Evolutionary conservation across 495 filamentous ascomycete species (phyloP).

Genomic region (Parathielavia appendiculata): DNA sequence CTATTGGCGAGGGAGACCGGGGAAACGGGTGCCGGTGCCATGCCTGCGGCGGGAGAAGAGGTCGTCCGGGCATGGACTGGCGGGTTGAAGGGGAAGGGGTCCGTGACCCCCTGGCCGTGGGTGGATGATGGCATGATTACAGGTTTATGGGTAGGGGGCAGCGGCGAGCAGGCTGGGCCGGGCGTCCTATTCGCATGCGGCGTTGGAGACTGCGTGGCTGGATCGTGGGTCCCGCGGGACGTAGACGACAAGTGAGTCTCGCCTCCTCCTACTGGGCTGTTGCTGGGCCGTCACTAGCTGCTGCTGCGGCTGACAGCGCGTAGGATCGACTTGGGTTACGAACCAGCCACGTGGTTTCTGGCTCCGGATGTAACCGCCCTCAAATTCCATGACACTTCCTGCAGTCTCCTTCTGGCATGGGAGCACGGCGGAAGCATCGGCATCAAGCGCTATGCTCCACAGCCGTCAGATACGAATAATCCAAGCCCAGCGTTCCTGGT

Average conservation of each 20-base stretch:
- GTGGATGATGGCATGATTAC: not conserved
- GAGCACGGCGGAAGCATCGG: not conserved
- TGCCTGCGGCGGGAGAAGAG: not conserved
- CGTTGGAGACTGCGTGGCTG: not conserved
- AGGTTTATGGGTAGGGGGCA: conserved; percentile 26
- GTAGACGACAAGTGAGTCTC: conserved; percentile 23
- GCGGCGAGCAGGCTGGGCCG: conserved; percentile 21
- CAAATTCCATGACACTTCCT: conserved; percentile 27
- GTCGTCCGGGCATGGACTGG: conserved; percentile 13
- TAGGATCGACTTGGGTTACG: conserved; percentile 20
- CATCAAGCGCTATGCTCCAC: conserved; percentile 20
- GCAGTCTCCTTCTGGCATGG: conserved; percentile 29
- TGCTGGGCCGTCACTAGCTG: not conserved
- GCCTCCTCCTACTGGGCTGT: not conserved
- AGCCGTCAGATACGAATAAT: not conserved
- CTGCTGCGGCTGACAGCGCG: not conserved
- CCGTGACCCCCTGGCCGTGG: conserved; percentile 5
- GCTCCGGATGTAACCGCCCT: conserved; percentile 22
- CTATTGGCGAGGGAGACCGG: conserved; percentile 19
- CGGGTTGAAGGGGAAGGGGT: conserved; percentile 23
- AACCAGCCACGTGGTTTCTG: no score
- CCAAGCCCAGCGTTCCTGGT: conserved; percentile 17
- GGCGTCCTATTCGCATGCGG: not conserved
- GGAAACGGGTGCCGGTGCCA: not conserved
- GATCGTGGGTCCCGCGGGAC: conserved; percentile 27